phyloP scores from a whole-genome alignment of 176 grass and related monocot species.

The Coix lacrymajobi region DNA sequence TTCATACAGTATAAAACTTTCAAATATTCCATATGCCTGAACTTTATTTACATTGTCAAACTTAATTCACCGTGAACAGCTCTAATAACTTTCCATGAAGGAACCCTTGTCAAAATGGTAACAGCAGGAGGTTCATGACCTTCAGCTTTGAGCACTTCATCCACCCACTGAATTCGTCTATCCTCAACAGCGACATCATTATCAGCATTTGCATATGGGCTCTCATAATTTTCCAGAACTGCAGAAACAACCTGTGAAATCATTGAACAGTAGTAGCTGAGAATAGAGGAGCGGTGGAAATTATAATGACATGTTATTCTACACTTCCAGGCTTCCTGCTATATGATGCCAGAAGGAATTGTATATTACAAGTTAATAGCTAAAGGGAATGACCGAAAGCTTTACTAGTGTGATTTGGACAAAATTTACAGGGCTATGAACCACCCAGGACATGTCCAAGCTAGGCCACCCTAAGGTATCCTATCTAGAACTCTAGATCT shows the following conservation, averaged over 20 bases:
- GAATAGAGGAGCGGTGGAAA: neutral
- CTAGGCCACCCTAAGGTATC: neutral
- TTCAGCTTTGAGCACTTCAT: conserved; percentile 70
- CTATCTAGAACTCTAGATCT: neutral
- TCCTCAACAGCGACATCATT: conserved; percentile 32
- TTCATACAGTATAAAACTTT: conserved; percentile 1
- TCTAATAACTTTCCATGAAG: conserved; percentile 87
- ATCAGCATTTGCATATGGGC: conserved; percentile 55
- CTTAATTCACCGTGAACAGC: conserved; percentile 30
- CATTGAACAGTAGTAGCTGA: conserved; percentile 19
- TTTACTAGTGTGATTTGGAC: neutral
- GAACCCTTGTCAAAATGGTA: conserved; percentile 52
- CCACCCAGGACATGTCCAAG: neutral
- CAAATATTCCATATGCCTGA: conserved; percentile 9
- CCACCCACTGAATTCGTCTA: conserved; percentile 46
- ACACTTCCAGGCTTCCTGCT: neutral
- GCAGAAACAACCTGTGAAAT: conserved; percentile 74
- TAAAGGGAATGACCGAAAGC: neutral
- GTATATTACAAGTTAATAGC: neutral
- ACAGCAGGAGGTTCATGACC: conserved; percentile 41
- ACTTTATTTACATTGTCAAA: conserved; percentile 51
- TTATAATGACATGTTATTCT: conserved; percentile 1
- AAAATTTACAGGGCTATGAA: neutral
- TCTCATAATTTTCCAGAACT: conserved; percentile 88
- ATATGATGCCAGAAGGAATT: neutral